Base-by-base conservation (phyloP, 1,284 basidiomycete genomes). In the Ganoderma lingzhi region DNA sequence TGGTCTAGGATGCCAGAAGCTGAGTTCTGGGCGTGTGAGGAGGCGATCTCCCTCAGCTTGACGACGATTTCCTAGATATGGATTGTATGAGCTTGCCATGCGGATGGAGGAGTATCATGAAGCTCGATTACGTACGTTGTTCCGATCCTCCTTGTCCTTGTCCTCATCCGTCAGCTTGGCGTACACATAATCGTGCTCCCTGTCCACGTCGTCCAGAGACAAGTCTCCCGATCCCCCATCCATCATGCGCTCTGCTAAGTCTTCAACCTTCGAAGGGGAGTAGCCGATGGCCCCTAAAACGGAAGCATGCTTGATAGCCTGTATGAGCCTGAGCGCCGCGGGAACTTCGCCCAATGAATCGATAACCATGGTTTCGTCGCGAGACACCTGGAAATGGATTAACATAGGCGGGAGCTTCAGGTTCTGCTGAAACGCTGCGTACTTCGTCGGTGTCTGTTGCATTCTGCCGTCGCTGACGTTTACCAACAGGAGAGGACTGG, bases 1-100 rank as follows among this genome's bases (percentile, higher is more conserved):
- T 62, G 23, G 39, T 68, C 23, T 14, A 68, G 58, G 17, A 53
- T 59, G 6, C 62, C 62, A 30, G 66, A 68, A n/a, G 62, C 66
- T 19, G 32, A 23, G 30, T 45, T 58, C 32, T 56, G 28, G 2
- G 51, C 17, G 32, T 62, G 39, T 12, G 10, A 28, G 3, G 23
- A 14, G 14, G 23, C 12, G 48, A 51, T 51, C 48, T 51, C 48
- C 23, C 23, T 28, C 48, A 51, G 23, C 10, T 3, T 28, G 12
- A 28, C 48, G 23, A 51, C 19, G 23, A 28, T 51, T 28, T 51
- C 12, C 48, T 51, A 19, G 23, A 28, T 51, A 28, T 51, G 12
- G 23, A 51, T 28, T 23, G 9, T n/a, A 28, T 23, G 23, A 51
- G 10, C 0, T 9, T 14, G 48, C 23, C 48, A 51, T 51, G 23